Evolutionary conservation across 768 basidiomycete genomes (phyloP).

Genomic region (Boletus insuetus): DNA sequence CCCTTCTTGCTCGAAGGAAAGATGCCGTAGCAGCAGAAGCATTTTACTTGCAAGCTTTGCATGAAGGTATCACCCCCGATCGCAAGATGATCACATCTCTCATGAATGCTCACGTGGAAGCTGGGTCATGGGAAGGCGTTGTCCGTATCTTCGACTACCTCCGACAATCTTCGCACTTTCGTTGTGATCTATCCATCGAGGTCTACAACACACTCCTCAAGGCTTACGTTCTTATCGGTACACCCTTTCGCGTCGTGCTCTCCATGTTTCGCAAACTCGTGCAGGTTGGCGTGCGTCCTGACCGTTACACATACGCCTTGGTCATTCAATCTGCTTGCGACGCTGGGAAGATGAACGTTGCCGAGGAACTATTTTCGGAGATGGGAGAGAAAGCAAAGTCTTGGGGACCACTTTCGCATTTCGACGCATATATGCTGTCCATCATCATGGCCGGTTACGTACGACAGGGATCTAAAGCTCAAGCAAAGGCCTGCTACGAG

Average conservation of each 20-base stretch:
- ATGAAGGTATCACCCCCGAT: conserved; percentile 62
- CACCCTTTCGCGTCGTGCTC: conserved; percentile 66
- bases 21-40: conserved; percentile 66
- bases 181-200: conserved; percentile 49
- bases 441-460: conserved; percentile 76
- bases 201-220: conserved; percentile 79
- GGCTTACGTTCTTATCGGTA: conserved; percentile 77
- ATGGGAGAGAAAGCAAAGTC: conserved; percentile 50
- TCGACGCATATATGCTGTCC: conserved; percentile 64
- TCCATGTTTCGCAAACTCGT: conserved; percentile 58
- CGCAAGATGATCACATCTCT: conserved; percentile 63
- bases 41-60: conserved; percentile 61
- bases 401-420: conserved; percentile 37
- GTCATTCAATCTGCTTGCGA: conserved; percentile 83
- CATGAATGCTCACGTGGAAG: conserved; percentile 81
- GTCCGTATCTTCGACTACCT: conserved; percentile 69
- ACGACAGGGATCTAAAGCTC: conserved; percentile 45
- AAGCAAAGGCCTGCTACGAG: conserved; percentile 65
- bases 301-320: conserved; percentile 63
- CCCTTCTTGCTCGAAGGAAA: conserved; percentile 57
- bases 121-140: conserved; percentile 76
- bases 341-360: conserved; percentile 58
- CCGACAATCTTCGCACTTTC: conserved; percentile 32
- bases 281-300: conserved; percentile 50
- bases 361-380: conserved; percentile 62